phyloP scores from a whole-genome alignment of 2,329 filamentous ascomycete species.

The Xylariaceae sp. region DNA sequence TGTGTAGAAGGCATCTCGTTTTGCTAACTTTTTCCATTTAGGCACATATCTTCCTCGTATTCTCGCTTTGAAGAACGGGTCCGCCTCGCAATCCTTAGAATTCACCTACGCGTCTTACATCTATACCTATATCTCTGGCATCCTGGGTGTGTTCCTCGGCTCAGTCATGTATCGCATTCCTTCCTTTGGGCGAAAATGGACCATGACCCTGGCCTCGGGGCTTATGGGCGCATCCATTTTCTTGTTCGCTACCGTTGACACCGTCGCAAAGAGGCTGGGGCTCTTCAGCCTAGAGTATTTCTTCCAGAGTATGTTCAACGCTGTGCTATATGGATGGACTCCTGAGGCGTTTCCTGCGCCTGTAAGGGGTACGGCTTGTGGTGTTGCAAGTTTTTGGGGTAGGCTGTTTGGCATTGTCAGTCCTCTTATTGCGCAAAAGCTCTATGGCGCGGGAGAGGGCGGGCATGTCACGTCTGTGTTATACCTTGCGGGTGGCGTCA shows the following conservation, averaged over 20 bases:
- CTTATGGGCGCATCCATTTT: slow-evolving; percentile 11
- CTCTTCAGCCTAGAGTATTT: slow-evolving; percentile 30
- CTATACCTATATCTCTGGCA: slow-evolving; percentile 12
- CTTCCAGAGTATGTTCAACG: slow-evolving; percentile 42
- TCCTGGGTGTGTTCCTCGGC: slow-evolving; percentile 9
- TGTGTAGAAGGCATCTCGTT: background rate
- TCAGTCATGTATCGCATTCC: slow-evolving; percentile 8
- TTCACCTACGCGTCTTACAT: slow-evolving; percentile 16
- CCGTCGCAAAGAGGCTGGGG: slow-evolving; percentile 38
- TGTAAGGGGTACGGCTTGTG: slow-evolving; percentile 52
- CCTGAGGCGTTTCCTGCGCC: slow-evolving; percentile 58
- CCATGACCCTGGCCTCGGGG: slow-evolving; percentile 7
- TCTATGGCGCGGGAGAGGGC: slow-evolving; percentile 6
- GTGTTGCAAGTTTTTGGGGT: slow-evolving; percentile 24
- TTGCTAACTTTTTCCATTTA: background rate
- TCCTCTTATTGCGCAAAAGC: slow-evolving; percentile 5
- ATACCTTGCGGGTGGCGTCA: slow-evolving; percentile 12
- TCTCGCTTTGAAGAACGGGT: slow-evolving; percentile 12
- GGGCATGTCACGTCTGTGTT: background rate
- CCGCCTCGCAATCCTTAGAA: slow-evolving; percentile 1
- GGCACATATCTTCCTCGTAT: slow-evolving; percentile 13
- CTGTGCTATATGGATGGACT: slow-evolving; percentile 45
- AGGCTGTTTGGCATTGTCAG: slow-evolving; percentile 11
- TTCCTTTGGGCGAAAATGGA: slow-evolving; percentile 11
- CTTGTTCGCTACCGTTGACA: slow-evolving; percentile 30